Base-by-base conservation (phyloP, 2,329 filamentous ascomycete genomes). In the Zymoseptoria crescenta region DNA sequence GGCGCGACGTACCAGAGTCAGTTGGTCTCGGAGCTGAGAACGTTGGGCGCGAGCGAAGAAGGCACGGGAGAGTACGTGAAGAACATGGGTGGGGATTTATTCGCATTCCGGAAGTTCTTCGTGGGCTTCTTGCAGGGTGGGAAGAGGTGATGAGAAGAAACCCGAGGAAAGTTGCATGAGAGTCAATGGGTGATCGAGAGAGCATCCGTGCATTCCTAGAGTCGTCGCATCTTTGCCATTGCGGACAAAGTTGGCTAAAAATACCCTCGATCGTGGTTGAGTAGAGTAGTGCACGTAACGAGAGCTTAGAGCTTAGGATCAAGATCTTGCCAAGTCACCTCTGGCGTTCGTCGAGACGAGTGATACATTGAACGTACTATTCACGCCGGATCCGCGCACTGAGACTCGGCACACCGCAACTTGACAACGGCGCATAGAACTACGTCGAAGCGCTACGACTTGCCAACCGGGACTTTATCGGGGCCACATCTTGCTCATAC, bases 1-100 rank as follows among this genome's bases (percentile, higher is more conserved):
- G 94, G 94, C 27, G 83, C 88, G 55, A 81, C 84, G 58, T 97
- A 96, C 72, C 81, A 93, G 24, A 81, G 83, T 61, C 82, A 88
- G 68, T 74, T 93, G 52, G 84, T 79, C 16, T 77, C 79, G 1
- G 81, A 91, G 59, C 83, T 92, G 65, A 80, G 84, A 0, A 80
- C 78, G 52, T 77, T 91, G 65, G 87, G 87, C 0, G 80, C 87
- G 24, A 81, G 84, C 57, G 84, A 83, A 64, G 87, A 86, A 66
- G 76, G 77, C 0, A 84, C 89, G 59, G 80, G 85, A 19, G 79
- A 80, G 49, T 92, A 89, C 68, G 75, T 92, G 52, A 79, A 82
- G 64, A 77, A 76, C 9, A 77, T 87, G 57, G 49, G 73, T 68
- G 69, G 67, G 10, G 76, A 77, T 57, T 69, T 74, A 55, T 72